Evolutionary conservation across 1,139 yeast species (phyloP), one percentile per base, ranked within the genome.

Genomic region (Saccharomyces hybrid): DNA sequence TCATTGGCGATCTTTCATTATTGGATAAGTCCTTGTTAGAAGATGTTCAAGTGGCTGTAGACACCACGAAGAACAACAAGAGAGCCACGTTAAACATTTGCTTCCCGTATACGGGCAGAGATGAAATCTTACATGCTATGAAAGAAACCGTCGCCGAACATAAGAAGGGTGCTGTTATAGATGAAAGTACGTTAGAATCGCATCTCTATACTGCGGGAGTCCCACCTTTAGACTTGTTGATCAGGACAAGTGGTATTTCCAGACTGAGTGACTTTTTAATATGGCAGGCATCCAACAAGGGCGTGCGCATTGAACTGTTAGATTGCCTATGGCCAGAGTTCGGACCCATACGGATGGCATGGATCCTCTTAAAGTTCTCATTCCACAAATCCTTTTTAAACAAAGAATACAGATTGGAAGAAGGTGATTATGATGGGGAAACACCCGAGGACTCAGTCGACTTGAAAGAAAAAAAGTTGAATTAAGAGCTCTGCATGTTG

Each of bases 91-190:
- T 93, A 55, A 93, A 93, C 67, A 88, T 93, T 44, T 93, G 99
- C 70, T 89, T 93, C 72, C 98, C 98, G 1, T 93, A 93, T 71
- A 93, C 99, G 0, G 84, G 97, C 13, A 77, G 98, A 61, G 95
- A 91, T 66, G 99, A 93, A 66, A 88, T 93, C 57, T 78, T 95
- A 1, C 81, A 81, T 54, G 78, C 93, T 31, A 80, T 93, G 53
- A 77, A 77, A 55, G 51, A 68, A 2, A 60, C 68, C 44, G 74
- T 85, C 20, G 26, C 3, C 6, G 8, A 38, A 20, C 44, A 38
- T 38, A 38, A 20, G 44, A 20, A 38, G 13, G 44, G 44, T 8
- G 44, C 44, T 13, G 4, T 9, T 38, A 38, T 38, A 38, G 77
- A 77, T 49, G 83, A 83, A 58, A 60, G 70, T 1, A 60, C 74